These are phyloP conservation scores for Pezicula rhizophila DNA, from an alignment of 2,329 filamentous ascomycete genomes.

Conservation along the genomic window DNA sequence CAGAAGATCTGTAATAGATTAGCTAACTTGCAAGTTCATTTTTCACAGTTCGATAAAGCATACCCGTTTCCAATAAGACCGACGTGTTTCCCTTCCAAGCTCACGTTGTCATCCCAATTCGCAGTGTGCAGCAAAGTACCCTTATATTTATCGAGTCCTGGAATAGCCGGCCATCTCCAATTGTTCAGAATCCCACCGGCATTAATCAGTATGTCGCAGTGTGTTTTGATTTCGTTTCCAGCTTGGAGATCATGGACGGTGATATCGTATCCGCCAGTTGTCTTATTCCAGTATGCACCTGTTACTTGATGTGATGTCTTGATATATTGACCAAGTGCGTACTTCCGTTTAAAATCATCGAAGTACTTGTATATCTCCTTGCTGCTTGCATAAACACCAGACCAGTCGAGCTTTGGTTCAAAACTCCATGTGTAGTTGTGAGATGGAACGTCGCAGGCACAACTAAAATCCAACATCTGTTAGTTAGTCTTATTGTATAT, in stretches of 20 bases:
- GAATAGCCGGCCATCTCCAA: slow-evolving; percentile 42
- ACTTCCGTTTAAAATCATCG: slow-evolving; percentile 43
- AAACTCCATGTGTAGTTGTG: slow-evolving; percentile 55
- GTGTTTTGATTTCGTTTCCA: slow-evolving; percentile 10
- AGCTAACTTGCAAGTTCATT: slow-evolving; percentile 7
- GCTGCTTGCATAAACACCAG: slow-evolving; percentile 49
- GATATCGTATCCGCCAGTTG: slow-evolving; percentile 40
- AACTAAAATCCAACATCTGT: slow-evolving; percentile 31
- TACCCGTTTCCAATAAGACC: slow-evolving; percentile 39
- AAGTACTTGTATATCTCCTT: slow-evolving; percentile 52
- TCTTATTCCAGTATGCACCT: slow-evolving; percentile 47
- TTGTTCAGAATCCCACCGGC: slow-evolving; percentile 33
- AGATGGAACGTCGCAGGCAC: slow-evolving; percentile 43
- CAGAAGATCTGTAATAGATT: slow-evolving; percentile 29
- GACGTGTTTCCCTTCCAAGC: slow-evolving; percentile 32
- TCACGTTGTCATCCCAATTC: slow-evolving; percentile 36
- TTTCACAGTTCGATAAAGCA: slow-evolving; percentile 5
- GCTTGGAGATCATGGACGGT: slow-evolving; percentile 33
- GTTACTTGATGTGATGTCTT: slow-evolving; percentile 49
- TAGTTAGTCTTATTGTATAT: slow-evolving; percentile 25
- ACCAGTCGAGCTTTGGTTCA: slow-evolving; percentile 52
- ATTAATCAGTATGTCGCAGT: slow-evolving; percentile 17
- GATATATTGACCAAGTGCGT: slow-evolving; percentile 47
- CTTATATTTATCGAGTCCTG: slow-evolving; percentile 35
- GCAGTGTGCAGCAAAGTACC: slow-evolving; percentile 39